Evolutionary conservation across 1,284 basidiomycete genomes (phyloP), one percentile per base, ranked within the genome.

Genomic region (Cutaneotrichosporon curvatum): DNA sequence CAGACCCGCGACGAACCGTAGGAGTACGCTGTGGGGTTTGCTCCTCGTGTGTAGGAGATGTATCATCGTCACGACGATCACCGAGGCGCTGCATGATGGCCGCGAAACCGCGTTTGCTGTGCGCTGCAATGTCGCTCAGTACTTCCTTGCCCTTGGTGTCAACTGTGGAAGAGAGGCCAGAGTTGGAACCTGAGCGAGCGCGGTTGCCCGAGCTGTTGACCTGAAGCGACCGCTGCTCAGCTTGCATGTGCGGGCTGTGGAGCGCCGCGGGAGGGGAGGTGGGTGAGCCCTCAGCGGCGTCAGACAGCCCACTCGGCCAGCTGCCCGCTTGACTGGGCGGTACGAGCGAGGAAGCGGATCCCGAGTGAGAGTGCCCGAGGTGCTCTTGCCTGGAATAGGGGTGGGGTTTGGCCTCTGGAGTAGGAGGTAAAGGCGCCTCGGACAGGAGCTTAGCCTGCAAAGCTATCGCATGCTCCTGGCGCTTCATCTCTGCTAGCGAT

Each of bases 401-500:
- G 43, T 57, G 59, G 6, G 50, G 53, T 30, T 43, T 45, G 16
- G 36, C n/a, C 30, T 37, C 21, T 15, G 40, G 35, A 1, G 22
- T 30, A 4, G 35, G 22, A 4, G 44, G 30, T 1, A 58, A 59
- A 4, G 56, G 48, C 12, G 64, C 48, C 10, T 65, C 64, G 10
- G 68, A 58, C 3, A 73, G 56, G 1, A 73, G 63, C 50, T 66
- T 62, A 10, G 65, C 66, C 58, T 71, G 71, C 55, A 60, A 62
- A 14, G 60, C 60, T 25, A 73, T 62, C 3, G 71, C 71, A 18
- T 60, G 50, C 50, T 71, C 70, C 53, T 73, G 71, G 12, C 63
- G 55, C 39, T 61, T 63, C 39, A 65, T 61, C 30, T 73, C 71
- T 55, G 90, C 88, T 4, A 84, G 81, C 53, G 89, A 86, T 45